Conservation (phyloP, 129 eudicot species). For the Solidago caesia region DNA sequence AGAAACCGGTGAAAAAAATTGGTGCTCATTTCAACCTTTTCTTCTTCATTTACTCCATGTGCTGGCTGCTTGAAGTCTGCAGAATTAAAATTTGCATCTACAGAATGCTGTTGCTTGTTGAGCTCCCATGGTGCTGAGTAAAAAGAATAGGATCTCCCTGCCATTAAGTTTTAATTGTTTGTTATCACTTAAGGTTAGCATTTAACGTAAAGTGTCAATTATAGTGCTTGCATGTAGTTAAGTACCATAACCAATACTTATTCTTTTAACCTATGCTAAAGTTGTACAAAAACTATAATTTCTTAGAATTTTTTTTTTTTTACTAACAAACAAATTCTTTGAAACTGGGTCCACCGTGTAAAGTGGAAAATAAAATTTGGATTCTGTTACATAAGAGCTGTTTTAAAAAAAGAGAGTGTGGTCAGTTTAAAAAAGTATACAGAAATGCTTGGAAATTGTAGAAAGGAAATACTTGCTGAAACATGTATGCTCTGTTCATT, state of each 20-base stretch:
- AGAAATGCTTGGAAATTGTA: background rate
- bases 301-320: no score
- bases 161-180: conserved; percentile 5
- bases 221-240: conserved; percentile 4
- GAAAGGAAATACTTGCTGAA: conserved; percentile 37
- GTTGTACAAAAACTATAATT: background rate
- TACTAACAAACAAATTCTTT: no score
- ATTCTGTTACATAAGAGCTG: background rate
- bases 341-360: background rate
- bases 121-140: conserved; percentile 36
- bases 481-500: conserved; percentile 37
- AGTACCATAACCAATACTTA: background rate
- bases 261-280: background rate
- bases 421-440: no score
- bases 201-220: background rate
- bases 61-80: conserved; percentile 31
- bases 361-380: background rate
- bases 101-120: conserved; percentile 32
- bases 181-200: background rate
- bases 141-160: conserved; percentile 46
- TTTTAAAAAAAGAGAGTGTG: no score
- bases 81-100: conserved; percentile 23
- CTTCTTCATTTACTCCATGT: conserved; percentile 26
- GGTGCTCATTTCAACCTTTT: conserved; percentile 24
- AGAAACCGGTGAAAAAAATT: conserved; percentile 58